Base-by-base conservation (phyloP, 768 basidiomycete genomes). In the Hygrocybe punicea region DNA sequence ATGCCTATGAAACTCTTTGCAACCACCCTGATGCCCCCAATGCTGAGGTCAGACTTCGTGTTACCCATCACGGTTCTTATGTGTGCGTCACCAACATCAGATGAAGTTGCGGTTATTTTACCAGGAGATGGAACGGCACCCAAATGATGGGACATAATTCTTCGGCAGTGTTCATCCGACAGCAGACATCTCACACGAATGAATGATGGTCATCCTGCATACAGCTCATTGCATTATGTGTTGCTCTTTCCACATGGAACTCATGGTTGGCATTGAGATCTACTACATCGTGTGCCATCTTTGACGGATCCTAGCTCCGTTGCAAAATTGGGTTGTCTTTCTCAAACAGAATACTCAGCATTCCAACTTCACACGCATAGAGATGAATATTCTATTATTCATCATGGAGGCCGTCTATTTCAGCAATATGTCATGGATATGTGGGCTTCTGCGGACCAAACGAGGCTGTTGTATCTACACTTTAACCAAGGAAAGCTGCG, bases 361-460 rank as follows among this genome's bases (percentile, higher is more conserved):
- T 77, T 75, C 55, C 61, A 65, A 0, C 58, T 81, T 0, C 72
- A 77, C 49, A 2, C 56, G 0, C 58, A 69, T 2, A 51, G 36
- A 13, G 29, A 37, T 35, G 63, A 73, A 39, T 67, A 61, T 23
- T 10, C 40, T 4, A 65, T 66, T 54, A 46, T 79, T 8, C 72
- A 78, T 55, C 63, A 56, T 23, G 76, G 66, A 51, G 70, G 73
- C 2, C 65, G 64, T 21, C 69, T 84, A 0, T 72, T 83, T 35
- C 77, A 81, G 52, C 72, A 80, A 44, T 78, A 70, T 58, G 49
- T 78, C 36, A 74, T 75, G 46, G 78, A 84, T 69, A 63, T 59
- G 2, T 84, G 72, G 74, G 79, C 81, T 14, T 63, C 68, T 0
- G 63, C 72, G 24, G 79, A 84, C 2, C 78, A 81, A 19, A 60